phyloP scores from a whole-genome alignment of 768 basidiomycete species.

The Hericium rajendrae region DNA sequence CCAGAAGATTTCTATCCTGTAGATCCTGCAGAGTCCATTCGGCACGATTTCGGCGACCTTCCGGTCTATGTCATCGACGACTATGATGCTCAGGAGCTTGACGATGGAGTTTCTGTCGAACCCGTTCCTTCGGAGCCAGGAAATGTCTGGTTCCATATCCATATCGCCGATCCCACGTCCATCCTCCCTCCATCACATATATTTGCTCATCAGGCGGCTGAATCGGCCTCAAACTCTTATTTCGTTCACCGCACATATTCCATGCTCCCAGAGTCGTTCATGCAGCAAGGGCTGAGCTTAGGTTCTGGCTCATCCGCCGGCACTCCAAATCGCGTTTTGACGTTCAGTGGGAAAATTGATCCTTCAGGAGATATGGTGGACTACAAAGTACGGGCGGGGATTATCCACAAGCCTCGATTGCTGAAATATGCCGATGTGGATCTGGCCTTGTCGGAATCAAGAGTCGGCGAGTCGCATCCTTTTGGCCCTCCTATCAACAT shows the following conservation, averaged over 20 bases:
- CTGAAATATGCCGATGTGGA: slow-evolving; percentile 68
- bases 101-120: slow-evolving; percentile 88
- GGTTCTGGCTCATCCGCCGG: slow-evolving; percentile 26
- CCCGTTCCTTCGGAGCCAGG: slow-evolving; percentile 47
- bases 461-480: slow-evolving; percentile 25
- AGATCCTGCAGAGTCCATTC: slow-evolving; percentile 60
- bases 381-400: slow-evolving; percentile 55
- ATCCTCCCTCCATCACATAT: slow-evolving; percentile 62
- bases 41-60: slow-evolving; percentile 79
- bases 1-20: slow-evolving; percentile 52
- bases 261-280: slow-evolving; percentile 60
- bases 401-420: slow-evolving; percentile 58
- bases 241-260: slow-evolving; percentile 52
- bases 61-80: slow-evolving; percentile 88
- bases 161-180: slow-evolving; percentile 88
- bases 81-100: slow-evolving; percentile 68
- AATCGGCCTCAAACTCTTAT: slow-evolving; percentile 48
- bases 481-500: slow-evolving; percentile 27
- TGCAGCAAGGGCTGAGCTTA: slow-evolving; percentile 42
- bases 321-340: slow-evolving; percentile 49
- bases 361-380: slow-evolving; percentile 57
- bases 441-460: slow-evolving; percentile 26
- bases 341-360: slow-evolving; percentile 72
- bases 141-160: slow-evolving; percentile 75
- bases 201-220: slow-evolving; percentile 48